phyloP scores from a whole-genome alignment of 768 basidiomycete genomes.

The Hebeloma cylindrosporum region DNA sequence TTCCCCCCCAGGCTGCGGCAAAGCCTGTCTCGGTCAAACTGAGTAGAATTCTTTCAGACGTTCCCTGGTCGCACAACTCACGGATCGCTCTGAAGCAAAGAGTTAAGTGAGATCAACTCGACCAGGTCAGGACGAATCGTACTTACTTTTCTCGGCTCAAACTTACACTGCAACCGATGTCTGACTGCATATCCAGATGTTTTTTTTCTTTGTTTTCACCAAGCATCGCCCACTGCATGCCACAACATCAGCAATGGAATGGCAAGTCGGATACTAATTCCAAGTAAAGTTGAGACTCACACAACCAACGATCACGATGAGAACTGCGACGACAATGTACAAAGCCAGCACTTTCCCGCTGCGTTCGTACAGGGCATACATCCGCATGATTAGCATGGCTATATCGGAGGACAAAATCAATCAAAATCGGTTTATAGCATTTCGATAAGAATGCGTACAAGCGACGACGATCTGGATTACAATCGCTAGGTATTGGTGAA shows the following conservation, averaged over 20 bases:
- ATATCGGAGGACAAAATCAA: no score
- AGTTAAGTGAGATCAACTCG: neutral
- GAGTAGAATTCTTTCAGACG: neutral
- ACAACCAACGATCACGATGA: slow-evolving; percentile 28
- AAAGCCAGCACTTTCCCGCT: slow-evolving; percentile 29
- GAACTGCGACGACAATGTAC: slow-evolving; percentile 24
- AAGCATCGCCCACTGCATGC: slow-evolving; percentile 30
- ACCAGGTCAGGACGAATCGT: neutral
- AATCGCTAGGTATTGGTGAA: slow-evolving; percentile 37
- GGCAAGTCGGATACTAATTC: slow-evolving; percentile 1
- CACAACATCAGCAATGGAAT: no score
- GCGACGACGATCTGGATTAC: slow-evolving; percentile 35
- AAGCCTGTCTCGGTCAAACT: slow-evolving; percentile 23
- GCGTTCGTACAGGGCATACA: slow-evolving; percentile 42
- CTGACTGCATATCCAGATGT: slow-evolving; percentile 16
- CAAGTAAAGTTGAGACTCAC: slow-evolving; percentile 24
- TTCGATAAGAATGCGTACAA: slow-evolving; percentile 19
- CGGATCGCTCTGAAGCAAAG: slow-evolving; percentile 21
- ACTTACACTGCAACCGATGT: slow-evolving; percentile 23
- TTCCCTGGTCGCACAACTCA: slow-evolving; percentile 12
- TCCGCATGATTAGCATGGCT: slow-evolving; percentile 40
- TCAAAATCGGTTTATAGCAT: neutral
- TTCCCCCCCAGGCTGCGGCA: slow-evolving; percentile 37
- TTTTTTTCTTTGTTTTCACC: slow-evolving; percentile 20
- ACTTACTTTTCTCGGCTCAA: slow-evolving; percentile 25